Base-by-base conservation (phyloP, 805 yeast species). In the Hanseniaspora vineae region DNA sequence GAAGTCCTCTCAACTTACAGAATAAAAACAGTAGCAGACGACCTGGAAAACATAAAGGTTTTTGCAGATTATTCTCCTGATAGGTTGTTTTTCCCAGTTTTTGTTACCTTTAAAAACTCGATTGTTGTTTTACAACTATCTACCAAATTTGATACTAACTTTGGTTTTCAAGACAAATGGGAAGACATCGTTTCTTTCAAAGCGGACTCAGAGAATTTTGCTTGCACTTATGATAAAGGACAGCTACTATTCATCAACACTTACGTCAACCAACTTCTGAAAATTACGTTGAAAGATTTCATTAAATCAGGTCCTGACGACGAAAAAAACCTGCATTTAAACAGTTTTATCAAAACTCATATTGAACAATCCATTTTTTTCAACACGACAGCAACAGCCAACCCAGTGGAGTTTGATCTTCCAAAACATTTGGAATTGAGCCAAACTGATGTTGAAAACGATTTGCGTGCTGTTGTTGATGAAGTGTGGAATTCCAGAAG, bases 331-430 rank as follows among this genome's bases (percentile, higher is more conserved):
- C 46, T 55, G n/a, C 47, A 52, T 8, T 51, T 54, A 5, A 32
- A 51, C 4, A 51, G 69, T 3, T 70, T 79, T 44, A 68, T 84
- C 33, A 81, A 80, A 58, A 75, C 86, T 0, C 89, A 81, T 55
- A 76, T 90, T 19, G 92, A 83, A 54, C 97, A 89, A 62, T 95
- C 89, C 0, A 76, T 89, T 1, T 63, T 60, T 47, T 82, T 80
- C 55, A 84, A 77, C 52, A 72, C 77, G 2, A 64, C 60, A 10
- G 54, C 64, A 6, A 55, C 57, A 1, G 57, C 61, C 17, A 75
- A 69, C 49, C 80, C 81, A 6, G 58, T 79, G 17, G 69, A 70
- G 20, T 76, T 79, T 52, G 68, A 62, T 57, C 72, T 63, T 42
- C 69, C 74, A 3, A 56, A 59, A 2, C 73, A 69, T 13, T 63